Evolutionary conservation across 192 early-diverging fungal genomes (phyloP).

Genomic region (Dissophora ornata): DNA sequence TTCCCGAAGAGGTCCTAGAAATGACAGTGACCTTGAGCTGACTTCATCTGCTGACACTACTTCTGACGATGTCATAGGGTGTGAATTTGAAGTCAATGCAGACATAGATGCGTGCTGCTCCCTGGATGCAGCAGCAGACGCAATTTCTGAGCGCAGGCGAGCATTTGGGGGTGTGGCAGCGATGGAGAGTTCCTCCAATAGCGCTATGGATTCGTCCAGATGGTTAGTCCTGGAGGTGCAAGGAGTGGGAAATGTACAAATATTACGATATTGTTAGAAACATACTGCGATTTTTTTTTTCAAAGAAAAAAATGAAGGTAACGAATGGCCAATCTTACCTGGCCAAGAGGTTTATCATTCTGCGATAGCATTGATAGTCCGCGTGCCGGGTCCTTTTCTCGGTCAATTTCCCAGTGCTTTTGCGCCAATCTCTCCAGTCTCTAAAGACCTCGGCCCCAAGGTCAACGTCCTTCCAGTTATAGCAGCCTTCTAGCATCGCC

Average conservation of each 20-base stretch:
- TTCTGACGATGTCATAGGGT: not conserved
- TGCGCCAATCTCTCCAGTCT: conserved; percentile 72
- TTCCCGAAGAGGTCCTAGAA: conserved; percentile 18
- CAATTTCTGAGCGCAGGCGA: conserved; percentile 41
- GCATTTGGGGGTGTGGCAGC: conserved; percentile 50
- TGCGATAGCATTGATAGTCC: conserved; percentile 65
- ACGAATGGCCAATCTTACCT: no score
- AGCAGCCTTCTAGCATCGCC: conserved; percentile 67
- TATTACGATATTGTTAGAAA: not conserved
- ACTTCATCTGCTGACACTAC: not conserved
- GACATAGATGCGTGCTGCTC: not conserved
- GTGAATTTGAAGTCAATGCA: not conserved
- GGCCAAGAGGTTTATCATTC: conserved; percentile 76
- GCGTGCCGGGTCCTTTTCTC: conserved; percentile 58
- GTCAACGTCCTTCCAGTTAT: conserved; percentile 67
- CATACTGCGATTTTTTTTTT: no score
- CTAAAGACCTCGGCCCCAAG: conserved; percentile 76
- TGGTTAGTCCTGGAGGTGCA: conserved; percentile 32
- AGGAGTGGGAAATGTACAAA: not conserved
- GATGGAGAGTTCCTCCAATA: conserved; percentile 45
- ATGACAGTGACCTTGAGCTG: not conserved
- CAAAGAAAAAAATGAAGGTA: no score
- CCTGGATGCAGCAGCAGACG: not conserved
- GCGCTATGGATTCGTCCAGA: conserved; percentile 44
- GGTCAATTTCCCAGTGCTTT: conserved; percentile 35